Evolutionary conservation across 805 yeast genomes (phyloP).

Genomic region (Danielozyma ontarioensis): DNA sequence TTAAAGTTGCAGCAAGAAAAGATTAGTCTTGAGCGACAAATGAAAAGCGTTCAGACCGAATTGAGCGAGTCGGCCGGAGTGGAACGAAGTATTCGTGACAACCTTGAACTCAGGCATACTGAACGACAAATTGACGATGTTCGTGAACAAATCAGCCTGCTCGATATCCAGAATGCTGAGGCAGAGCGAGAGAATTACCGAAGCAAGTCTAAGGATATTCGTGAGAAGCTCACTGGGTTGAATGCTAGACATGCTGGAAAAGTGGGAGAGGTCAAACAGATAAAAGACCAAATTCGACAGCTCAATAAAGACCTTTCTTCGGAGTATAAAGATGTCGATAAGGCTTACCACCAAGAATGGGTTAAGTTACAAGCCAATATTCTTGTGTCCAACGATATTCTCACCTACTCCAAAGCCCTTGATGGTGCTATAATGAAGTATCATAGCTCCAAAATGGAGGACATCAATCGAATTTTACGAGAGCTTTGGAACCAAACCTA

Average conservation of each 20-base stretch:
- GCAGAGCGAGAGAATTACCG: constrained; percentile 58
- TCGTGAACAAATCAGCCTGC: constrained; percentile 32
- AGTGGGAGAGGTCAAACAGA: constrained; percentile 80
- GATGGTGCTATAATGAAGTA: constrained; percentile 92
- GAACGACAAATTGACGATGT: constrained; percentile 32
- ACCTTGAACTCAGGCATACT: constrained; percentile 51
- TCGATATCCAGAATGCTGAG: constrained; percentile 58
- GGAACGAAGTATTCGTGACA: constrained; percentile 60
- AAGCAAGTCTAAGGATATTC: constrained; percentile 46
- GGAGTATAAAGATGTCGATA: constrained; percentile 68
- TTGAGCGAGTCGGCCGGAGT: constrained; percentile 55
- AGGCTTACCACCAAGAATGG: constrained; percentile 62
- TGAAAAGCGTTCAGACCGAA: constrained; percentile 33
- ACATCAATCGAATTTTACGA: constrained; percentile 79
- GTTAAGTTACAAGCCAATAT: constrained; percentile 70
- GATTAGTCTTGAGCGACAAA: constrained; percentile 10
- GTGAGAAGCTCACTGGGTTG: constrained; percentile 45
- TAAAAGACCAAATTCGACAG: constrained; percentile 61
- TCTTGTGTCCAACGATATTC: constrained; percentile 75
- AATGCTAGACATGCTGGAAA: constrained; percentile 68
- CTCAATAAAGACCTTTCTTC: constrained; percentile 56
- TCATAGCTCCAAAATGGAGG: constrained; percentile 88
- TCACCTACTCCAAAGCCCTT: constrained; percentile 74
- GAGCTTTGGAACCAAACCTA: constrained; percentile 94
- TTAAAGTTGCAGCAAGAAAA: not conserved